Base-by-base conservation (phyloP, 257 asterid genomes). In the Solanum corneliomulleri region DNA sequence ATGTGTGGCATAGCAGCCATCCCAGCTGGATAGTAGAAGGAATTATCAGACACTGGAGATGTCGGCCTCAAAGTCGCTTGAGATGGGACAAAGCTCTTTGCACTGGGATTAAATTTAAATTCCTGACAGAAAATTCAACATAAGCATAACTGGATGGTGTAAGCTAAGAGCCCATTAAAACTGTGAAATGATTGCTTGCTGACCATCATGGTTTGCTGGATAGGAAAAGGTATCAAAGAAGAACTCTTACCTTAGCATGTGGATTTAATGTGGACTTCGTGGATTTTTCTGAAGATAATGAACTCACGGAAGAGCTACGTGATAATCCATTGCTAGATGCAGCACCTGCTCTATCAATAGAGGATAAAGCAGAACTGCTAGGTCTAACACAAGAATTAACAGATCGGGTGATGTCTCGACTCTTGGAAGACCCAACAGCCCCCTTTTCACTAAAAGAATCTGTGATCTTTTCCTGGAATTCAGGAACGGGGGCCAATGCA, bases 261-360 rank as follows among this genome's bases (percentile, higher is more conserved):
- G 99, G 99, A 89, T 97, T 97, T 81, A 97, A 89, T 9, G 93
- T 90, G 69, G 99, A 96, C 90, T 95, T 97, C 5, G 93, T 90
- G 69, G 99, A 96, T 91, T 95, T 97, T 89, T 97, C 99, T 37
- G 98, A 96, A 75, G 99, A 88, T 87, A 96, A 86, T 11, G 99
- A 97, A 91, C 96, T 92, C 88, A 92, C 91, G 41, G 99, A 96
- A 82, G 99, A 96, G 91, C 93, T 94, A 42, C 97, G 90, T 75
- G 99, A 95, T 89, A 94, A 90, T 86, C 96, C 97, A 89, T 91
- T 92, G 88, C 92, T 93, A 85, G 94, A 92, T 88, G 93, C 89
- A 85, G 92, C 91, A 49, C 94, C 98, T 86, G 94, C 97, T 90
- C 91, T 89, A 70, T 95, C 96, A 31, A 96, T 92, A 44, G 94